A percentile compares a stretch with the other conserved stretches of the same genome.
Evolutionary conservation across 1,139 yeast species (phyloP).

Genomic region (Yarrowia galli): DNA sequence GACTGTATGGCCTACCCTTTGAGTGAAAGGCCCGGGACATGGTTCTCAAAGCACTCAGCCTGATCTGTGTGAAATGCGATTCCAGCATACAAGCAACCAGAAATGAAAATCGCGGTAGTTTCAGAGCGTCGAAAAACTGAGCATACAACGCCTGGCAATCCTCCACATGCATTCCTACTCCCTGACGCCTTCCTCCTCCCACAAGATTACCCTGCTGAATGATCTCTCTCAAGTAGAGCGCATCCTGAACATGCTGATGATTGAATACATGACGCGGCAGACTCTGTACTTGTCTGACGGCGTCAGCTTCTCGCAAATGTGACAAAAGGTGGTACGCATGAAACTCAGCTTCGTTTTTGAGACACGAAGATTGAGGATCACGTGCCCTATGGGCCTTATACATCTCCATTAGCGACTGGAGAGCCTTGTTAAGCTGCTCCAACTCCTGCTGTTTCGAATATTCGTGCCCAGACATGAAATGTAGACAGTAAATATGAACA

Average conservation of each 20-base stretch:
- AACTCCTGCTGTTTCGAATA: conserved; percentile 94
- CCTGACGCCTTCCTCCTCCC: conserved; percentile 34
- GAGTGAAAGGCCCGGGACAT: conserved; percentile 74
- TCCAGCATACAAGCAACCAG: conserved; percentile 79
- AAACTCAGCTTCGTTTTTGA: conserved; percentile 92
- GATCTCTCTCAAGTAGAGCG: conserved; percentile 70
- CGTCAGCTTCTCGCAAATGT: conserved; percentile 83
- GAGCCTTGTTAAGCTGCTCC: conserved; percentile 90
- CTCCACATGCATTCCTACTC: conserved; percentile 16
- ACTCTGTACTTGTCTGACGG: conserved; percentile 76
- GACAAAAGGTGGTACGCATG: conserved; percentile 85
- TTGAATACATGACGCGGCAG: conserved; percentile 66
- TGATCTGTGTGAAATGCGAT: conserved; percentile 77
- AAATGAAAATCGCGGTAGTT: conserved; percentile 65
- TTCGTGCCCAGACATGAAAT: conserved; percentile 85
- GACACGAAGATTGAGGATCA: conserved; percentile 52
- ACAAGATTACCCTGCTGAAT: conserved; percentile 64
- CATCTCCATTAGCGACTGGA: conserved; percentile 88
- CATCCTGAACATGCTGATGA: conserved; percentile 69
- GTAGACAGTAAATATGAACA: conserved; percentile 81
- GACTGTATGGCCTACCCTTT: conserved; percentile 69
- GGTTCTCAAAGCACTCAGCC: conserved; percentile 76
- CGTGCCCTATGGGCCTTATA: conserved; percentile 82
- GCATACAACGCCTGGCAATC: conserved; percentile 42
- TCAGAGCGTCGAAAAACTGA: conserved; percentile 65